Evolutionary conservation across 306 rosid species (phyloP).

Genomic region (Castanospermum australe): DNA sequence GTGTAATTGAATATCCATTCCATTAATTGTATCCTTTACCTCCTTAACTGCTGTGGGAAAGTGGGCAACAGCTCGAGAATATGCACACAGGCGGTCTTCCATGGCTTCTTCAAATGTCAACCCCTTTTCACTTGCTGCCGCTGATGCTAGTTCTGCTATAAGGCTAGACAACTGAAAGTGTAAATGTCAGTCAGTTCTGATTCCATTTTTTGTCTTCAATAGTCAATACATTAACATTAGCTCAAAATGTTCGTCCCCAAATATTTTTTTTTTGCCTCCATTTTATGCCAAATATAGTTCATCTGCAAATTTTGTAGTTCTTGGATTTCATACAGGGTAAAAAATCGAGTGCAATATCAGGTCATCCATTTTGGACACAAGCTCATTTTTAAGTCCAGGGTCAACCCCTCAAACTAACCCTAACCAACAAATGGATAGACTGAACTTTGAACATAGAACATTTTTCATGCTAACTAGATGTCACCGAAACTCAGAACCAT

Average conservation of each 20-base stretch:
- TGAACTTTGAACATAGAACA: conserved; percentile 17
- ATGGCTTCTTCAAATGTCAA: conserved; percentile 68
- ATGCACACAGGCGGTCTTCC: conserved; percentile 88
- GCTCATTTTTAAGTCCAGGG: background rate
- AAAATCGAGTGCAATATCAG: background rate
- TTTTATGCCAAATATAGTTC: background rate
- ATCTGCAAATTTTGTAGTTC: conserved; percentile 3
- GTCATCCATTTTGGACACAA: conserved; percentile 2
- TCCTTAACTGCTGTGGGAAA: conserved; percentile 98
- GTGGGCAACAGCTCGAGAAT: conserved; percentile 82
- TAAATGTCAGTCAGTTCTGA: conserved; percentile 11
- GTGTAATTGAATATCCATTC: background rate
- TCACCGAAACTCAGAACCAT: background rate
- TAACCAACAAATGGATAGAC: background rate
- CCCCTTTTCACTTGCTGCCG: conserved; percentile 78
- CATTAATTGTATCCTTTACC: conserved; percentile 42
- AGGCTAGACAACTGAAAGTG: conserved; percentile 74
- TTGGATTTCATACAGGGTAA: background rate
- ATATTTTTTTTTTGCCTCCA: background rate
- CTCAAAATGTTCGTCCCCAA: background rate
- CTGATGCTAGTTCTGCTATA: conserved; percentile 68
- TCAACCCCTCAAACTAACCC: conserved; percentile 1
- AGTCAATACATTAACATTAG: background rate
- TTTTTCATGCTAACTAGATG: conserved; percentile 18
- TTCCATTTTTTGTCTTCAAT: background rate